Evolutionary conservation across 164 flowering plant species (phyloP).

Genomic region (Aristolochia fimbriata): DNA sequence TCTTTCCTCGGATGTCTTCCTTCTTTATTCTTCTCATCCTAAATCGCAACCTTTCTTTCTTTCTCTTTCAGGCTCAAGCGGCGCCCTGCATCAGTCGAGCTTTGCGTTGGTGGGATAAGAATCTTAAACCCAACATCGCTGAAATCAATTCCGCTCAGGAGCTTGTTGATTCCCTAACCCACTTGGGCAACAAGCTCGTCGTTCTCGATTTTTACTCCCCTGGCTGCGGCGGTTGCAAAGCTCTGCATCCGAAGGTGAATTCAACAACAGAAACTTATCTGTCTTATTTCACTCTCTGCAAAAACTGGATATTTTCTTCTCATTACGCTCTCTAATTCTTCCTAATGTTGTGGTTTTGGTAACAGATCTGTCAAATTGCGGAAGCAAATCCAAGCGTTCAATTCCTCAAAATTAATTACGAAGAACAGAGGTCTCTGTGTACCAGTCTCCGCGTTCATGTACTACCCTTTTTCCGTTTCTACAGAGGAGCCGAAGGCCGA

Average conservation of each 20-base stretch:
- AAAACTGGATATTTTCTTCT: neutral
- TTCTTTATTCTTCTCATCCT: neutral
- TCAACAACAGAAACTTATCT: neutral
- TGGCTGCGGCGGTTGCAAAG: conserved; percentile 92
- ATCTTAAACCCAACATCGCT: conserved; percentile 59
- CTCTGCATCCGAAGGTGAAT: conserved; percentile 93
- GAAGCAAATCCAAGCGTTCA: conserved; percentile 67
- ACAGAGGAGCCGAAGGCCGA: conserved; percentile 80
- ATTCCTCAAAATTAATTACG: conserved; percentile 68
- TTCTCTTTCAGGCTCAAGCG: conserved; percentile 37
- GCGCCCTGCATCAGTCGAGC: conserved; percentile 36
- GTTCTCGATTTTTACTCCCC: conserved; percentile 82
- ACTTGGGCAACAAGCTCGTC: conserved; percentile 68
- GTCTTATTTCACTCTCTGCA: too few species aligned
- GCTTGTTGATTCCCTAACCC: conserved; percentile 40
- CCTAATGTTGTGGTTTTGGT: conserved; percentile 3
- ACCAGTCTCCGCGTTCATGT: conserved; percentile 72
- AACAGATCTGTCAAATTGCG: conserved; percentile 70
- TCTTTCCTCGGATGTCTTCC: too few species aligned
- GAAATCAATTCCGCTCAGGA: conserved; percentile 69
- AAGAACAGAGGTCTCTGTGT: conserved; percentile 76
- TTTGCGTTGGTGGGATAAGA: conserved; percentile 82
- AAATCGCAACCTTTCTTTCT: neutral
- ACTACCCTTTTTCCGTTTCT: conserved; percentile 79
- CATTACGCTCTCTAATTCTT: neutral